These are phyloP conservation scores for Helicocarpus griseus DNA, from an alignment of 2,329 filamentous ascomycete genomes.

Conservation along the genomic window DNA sequence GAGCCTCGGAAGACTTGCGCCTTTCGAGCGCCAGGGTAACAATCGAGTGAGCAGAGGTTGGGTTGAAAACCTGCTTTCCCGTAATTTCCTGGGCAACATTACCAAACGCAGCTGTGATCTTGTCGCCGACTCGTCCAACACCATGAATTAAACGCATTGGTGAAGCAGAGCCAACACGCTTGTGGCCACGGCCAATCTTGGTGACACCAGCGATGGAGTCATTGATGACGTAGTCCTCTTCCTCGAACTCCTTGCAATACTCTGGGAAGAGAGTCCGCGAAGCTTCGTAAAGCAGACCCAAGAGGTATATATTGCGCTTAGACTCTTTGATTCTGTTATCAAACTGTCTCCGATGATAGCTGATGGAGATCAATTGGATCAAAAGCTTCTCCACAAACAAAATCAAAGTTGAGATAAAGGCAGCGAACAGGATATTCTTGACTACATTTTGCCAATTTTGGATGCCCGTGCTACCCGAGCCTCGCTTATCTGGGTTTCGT, in stretches of 20 bases:
- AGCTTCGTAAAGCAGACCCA: conserved; percentile 81
- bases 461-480: conserved; percentile 21
- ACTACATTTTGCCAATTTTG: conserved; percentile 45
- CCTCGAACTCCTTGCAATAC: conserved; percentile 80
- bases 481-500: conserved; percentile 29
- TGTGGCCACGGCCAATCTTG: conserved; percentile 39
- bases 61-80: conserved; percentile 90
- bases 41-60: conserved; percentile 79
- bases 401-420: conserved; percentile 47
- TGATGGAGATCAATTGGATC: conserved; percentile 57
- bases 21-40: conserved; percentile 85
- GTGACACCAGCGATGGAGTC: conserved; percentile 63
- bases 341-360: conserved; percentile 59
- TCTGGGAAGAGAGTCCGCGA: conserved; percentile 82
- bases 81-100: conserved; percentile 92
- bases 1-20: conserved; percentile 72
- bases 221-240: conserved; percentile 87
- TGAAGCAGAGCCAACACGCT: conserved; percentile 54
- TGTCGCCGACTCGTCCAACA: conserved; percentile 71
- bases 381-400: conserved; percentile 50
- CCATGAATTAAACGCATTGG: conserved; percentile 70
- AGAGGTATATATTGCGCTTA: conserved; percentile 72
- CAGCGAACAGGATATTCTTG: conserved; percentile 50
- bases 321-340: conserved; percentile 70
- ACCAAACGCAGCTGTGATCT: conserved; percentile 85